Evolutionary conservation across 139 green algal genomes (phyloP).

Genomic region (Penium margaritaceum): DNA sequence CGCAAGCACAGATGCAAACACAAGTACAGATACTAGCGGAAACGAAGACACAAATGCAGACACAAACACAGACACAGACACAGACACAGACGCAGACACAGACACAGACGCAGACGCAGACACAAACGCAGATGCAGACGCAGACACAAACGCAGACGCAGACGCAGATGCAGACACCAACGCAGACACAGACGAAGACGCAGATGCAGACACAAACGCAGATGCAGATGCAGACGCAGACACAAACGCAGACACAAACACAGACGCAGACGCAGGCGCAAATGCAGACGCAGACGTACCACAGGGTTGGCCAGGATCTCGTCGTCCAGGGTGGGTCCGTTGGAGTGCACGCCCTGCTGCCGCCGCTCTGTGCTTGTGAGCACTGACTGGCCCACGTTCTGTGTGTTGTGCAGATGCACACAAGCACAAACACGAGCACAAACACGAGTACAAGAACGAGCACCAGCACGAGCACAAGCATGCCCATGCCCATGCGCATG

Average conservation of each 20-base stretch:
- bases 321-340: slow-evolving; percentile 75
- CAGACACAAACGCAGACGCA: background rate
- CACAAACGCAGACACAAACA: background rate
- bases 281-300: slow-evolving; percentile 42
- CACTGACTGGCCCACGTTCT: background rate
- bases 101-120: background rate
- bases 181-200: background rate
- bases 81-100: too few relatives aligned
- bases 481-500: too few relatives aligned
- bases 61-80: too few relatives aligned
- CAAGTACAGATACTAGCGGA: too few relatives aligned
- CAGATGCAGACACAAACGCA: background rate
- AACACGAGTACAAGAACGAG: too few relatives aligned
- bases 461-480: too few relatives aligned
- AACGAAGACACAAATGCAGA: too few relatives aligned
- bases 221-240: background rate
- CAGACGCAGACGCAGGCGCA: background rate
- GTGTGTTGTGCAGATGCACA: too few relatives aligned
- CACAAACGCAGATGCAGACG: background rate
- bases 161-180: background rate
- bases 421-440: too few relatives aligned
- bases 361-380: slow-evolving; percentile 27
- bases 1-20: too few relatives aligned
- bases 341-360: slow-evolving; percentile 50
- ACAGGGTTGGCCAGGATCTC: slow-evolving; percentile 76